These are phyloP conservation scores for Phytophthora tentaculata DNA, from an alignment of 352 stramenopile species.

Conservation along the genomic window DNA sequence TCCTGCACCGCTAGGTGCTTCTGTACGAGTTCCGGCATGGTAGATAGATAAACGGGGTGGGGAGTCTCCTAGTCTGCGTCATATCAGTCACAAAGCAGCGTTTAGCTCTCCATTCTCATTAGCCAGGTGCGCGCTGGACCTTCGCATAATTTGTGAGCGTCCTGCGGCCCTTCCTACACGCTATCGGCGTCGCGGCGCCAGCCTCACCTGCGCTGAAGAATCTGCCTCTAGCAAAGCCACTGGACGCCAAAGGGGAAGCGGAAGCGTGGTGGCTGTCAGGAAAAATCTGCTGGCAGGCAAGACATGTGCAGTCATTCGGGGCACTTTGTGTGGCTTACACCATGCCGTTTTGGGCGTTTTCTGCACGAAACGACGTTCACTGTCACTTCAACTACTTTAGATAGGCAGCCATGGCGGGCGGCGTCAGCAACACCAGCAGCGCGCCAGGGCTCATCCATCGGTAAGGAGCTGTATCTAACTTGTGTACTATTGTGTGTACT, in stretches of 20 bases:
- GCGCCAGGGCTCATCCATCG: constrained; percentile 58
- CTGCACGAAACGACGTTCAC: constrained; percentile 2
- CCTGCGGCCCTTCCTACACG: background rate
- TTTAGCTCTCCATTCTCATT: background rate
- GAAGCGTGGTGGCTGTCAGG: constrained; percentile 33
- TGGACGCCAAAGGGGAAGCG: constrained; percentile 39
- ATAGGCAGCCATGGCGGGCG: constrained; percentile 16
- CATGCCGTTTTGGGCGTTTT: constrained; percentile 8
- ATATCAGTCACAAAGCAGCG: background rate
- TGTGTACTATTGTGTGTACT: constrained; percentile 5
- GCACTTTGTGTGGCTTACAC: constrained; percentile 16
- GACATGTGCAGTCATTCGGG: constrained; percentile 4
- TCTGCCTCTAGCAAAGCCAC: constrained; percentile 35
- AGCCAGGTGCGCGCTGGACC: background rate
- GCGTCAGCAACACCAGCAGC: constrained; percentile 21
- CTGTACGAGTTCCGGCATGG: constrained; percentile 73
- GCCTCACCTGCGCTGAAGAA: constrained; percentile 42
- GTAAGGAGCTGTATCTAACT: constrained; percentile 5
- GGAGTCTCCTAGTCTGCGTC: constrained; percentile 1
- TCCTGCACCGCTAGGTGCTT: constrained; percentile 93
- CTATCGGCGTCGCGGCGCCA: background rate
- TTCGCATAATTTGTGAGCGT: constrained; percentile 16
- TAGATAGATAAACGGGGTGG: background rate
- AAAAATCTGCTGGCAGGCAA: constrained; percentile 49
- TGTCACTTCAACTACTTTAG: constrained; percentile 23